phyloP scores from a whole-genome alignment of 192 early-diverging fungal genomes.

The Helicostylum pulchrum region DNA sequence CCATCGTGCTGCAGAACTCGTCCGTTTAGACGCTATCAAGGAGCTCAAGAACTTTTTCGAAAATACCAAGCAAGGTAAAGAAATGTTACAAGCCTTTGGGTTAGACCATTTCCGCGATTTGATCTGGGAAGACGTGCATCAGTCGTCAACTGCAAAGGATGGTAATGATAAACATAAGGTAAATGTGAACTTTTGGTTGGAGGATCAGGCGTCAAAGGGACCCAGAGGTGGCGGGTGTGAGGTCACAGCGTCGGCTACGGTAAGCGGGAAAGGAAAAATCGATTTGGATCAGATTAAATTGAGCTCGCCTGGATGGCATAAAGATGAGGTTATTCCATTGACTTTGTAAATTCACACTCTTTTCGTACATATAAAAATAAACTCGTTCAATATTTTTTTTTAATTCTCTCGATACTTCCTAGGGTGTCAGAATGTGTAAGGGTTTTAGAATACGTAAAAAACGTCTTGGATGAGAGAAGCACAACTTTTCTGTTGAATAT shows the following conservation, averaged over 20 bases:
- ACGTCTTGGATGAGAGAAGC: no score
- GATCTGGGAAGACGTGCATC: slow-evolving; percentile 3
- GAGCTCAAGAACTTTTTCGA: slow-evolving; percentile 3
- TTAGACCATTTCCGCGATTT: slow-evolving; percentile 6
- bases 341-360: no score
- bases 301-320: slow-evolving; percentile 11
- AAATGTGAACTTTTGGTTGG: background rate
- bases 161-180: slow-evolving; percentile 2
- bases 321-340: slow-evolving; percentile 11
- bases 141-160: background rate
- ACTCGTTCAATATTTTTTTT: no score
- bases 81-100: slow-evolving; percentile 5
- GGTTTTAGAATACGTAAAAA: no score
- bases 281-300: slow-evolving; percentile 3
- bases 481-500: no score
- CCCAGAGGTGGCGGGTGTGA: slow-evolving; percentile 12
- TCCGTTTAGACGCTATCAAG: slow-evolving; percentile 12
- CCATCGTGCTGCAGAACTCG: slow-evolving; percentile 24
- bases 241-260: background rate
- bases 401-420: no score
- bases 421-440: no score
- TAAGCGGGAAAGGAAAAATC: slow-evolving; percentile 9
- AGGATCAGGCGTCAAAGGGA: background rate
- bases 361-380: no score
- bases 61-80: slow-evolving; percentile 3